Evolutionary conservation across 371 early-diverging fungal genomes (phyloP).

Genomic region (Mortierella sp.): DNA sequence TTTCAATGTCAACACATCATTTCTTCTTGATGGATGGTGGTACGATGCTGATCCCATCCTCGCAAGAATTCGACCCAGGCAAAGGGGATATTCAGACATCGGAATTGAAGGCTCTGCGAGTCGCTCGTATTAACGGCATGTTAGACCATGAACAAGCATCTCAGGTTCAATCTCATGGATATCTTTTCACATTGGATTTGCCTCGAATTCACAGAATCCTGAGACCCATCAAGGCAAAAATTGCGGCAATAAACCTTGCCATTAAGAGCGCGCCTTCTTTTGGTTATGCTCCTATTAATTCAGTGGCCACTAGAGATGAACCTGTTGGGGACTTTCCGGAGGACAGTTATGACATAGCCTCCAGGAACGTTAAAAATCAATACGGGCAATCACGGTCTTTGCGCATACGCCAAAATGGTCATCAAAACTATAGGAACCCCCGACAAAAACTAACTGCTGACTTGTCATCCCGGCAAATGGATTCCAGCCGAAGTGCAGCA

Average conservation of each 20-base stretch:
- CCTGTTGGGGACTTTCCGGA: background rate
- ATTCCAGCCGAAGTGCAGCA: background rate
- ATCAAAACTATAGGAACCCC: background rate
- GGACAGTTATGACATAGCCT: background rate
- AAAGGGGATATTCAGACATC: background rate
- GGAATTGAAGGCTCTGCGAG: background rate
- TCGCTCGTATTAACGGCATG: background rate
- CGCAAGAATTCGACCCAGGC: conserved; percentile 15
- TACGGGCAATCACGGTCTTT: conserved; percentile 14
- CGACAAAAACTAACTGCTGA: background rate
- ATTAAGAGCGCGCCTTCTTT: conserved; percentile 38
- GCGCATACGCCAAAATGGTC: conserved; percentile 2
- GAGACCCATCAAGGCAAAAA: conserved; percentile 46
- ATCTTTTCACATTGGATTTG: conserved; percentile 29
- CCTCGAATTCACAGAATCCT: conserved; percentile 38
- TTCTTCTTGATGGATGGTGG: background rate
- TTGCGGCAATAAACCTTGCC: conserved; percentile 39
- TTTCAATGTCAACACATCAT: background rate
- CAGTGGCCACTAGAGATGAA: background rate
- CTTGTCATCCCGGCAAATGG: background rate
- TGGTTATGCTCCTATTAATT: conserved; percentile 8
- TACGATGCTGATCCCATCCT: conserved; percentile 17
- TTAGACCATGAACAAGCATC: background rate
- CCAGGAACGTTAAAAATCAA: background rate
- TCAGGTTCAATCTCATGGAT: conserved; percentile 10